Evolutionary conservation across 2,329 filamentous ascomycete species (phyloP), one percentile per base, ranked within the genome.

Genomic region (Verticillium tricorpus): DNA sequence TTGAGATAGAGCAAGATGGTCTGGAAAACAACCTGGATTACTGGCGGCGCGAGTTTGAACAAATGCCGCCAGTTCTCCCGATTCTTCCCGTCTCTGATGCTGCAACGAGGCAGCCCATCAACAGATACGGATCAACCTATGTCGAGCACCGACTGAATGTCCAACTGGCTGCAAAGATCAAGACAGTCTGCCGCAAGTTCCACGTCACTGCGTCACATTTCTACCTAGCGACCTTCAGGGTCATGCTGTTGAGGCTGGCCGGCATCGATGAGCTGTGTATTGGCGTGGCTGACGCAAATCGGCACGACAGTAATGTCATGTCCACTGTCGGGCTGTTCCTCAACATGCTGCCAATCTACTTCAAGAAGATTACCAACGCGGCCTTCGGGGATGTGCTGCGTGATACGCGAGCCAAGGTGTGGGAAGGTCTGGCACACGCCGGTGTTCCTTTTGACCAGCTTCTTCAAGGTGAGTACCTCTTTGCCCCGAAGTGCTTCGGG

Each of bases 401-500:
- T 22, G 56, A 62, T 55, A 62, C 72, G 1, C 65, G 71, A 0
- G 59, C 68, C 72, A 68, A 57, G 66, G 68, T 9, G 71, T 73
- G 61, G 39, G 59, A 63, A 11, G 78, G 76, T 1, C 68, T 82
- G 0, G 65, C 63, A 0, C 69, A 81, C 60, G 78, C 80, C 0
- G 62, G 65, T 0, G 62, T 83, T 1, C 82, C 82, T 0, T 80
- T 83, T 59, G 76, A 83, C 60, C 68, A 77, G 1, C 65, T 84
- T 0, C 69, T 83, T 0, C 68, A 77, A 2, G 40, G 37, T 40
- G 15, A 40, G 37, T 40, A 1, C 17, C 6, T 7, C 12, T n/a
- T 15, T 40, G 37, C 15, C 37, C 37, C 37, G 6, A 40, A 15
- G 14, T 28, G 28, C 28, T 28, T 28, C 5, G 28, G 3, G 6